phyloP scores from a whole-genome alignment of 441 rosid species.

The Melastoma candidum region DNA sequence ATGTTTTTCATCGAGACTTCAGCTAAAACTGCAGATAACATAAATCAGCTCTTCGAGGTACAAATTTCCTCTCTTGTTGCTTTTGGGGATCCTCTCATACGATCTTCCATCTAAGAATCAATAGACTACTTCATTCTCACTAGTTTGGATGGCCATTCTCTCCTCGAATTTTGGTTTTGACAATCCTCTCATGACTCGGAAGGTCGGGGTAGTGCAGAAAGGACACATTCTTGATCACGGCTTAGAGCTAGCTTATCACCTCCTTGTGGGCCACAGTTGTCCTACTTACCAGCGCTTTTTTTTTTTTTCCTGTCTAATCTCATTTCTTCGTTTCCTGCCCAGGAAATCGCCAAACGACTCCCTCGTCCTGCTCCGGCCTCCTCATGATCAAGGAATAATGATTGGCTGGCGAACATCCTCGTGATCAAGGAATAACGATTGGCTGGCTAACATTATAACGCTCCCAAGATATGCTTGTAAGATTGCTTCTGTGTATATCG shows the following conservation, averaged over 20 bases:
- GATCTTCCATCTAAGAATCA: neutral
- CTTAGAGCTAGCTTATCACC: too few species aligned
- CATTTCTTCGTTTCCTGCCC: conserved; percentile 15
- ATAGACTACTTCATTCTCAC: too few species aligned
- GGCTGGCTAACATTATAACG: conserved; percentile 10
- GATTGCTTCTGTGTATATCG: conserved; percentile 3
- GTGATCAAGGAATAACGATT: conserved; percentile 26
- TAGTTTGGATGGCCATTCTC: too few species aligned
- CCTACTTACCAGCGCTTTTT: too few species aligned
- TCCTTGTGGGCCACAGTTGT: too few species aligned
- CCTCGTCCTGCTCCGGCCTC: conserved; percentile 46
- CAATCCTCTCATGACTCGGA: too few species aligned
- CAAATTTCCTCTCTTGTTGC: neutral
- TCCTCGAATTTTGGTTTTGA: too few species aligned
- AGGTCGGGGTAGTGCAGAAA: too few species aligned
- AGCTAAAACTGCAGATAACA: conserved; percentile 96
- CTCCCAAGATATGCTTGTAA: conserved; percentile 13
- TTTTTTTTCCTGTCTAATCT: conserved; percentile 3
- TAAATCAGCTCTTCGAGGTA: conserved; percentile 92
- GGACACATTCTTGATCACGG: too few species aligned
- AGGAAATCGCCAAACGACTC: conserved; percentile 88
- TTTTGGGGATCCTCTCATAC: neutral
- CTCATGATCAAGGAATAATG: conserved; percentile 22
- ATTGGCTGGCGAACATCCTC: conserved; percentile 13
- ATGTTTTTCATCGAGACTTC: conserved; percentile 99